Evolutionary conservation across 2,329 filamentous ascomycete genomes (phyloP).

Genomic region (Pezicula radicicola): DNA sequence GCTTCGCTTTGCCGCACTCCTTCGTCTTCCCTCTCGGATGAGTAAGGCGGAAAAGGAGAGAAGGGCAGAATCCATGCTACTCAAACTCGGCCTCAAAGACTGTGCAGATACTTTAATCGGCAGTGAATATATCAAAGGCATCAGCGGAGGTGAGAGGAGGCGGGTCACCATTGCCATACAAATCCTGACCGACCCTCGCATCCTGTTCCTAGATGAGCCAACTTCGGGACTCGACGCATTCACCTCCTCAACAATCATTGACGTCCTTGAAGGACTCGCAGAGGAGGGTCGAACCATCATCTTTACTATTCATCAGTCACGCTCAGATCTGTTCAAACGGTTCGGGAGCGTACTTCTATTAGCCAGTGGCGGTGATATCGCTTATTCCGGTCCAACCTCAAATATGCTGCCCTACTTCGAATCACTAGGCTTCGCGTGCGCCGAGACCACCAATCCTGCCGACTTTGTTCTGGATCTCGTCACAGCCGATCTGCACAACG

Average conservation of each 20-base stretch:
- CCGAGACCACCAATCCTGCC: constrained; percentile 66
- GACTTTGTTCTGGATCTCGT: constrained; percentile 74
- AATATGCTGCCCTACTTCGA: constrained; percentile 54
- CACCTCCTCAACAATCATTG: constrained; percentile 76
- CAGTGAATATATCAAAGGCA: constrained; percentile 77
- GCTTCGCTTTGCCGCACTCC: constrained; percentile 58
- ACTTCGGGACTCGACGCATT: constrained; percentile 84
- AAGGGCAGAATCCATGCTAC: constrained; percentile 89
- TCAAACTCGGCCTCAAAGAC: constrained; percentile 80
- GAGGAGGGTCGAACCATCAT: constrained; percentile 87
- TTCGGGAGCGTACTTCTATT: constrained; percentile 79
- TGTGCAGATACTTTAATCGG: constrained; percentile 85
- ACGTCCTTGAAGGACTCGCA: constrained; percentile 83
- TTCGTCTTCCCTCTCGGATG: constrained; percentile 54
- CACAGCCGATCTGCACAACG: constrained; percentile 67
- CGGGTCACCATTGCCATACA: constrained; percentile 90
- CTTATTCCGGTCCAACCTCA: constrained; percentile 58
- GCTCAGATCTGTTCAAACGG: constrained; percentile 84
- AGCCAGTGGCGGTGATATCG: constrained; percentile 69
- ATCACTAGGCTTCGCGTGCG: constrained; percentile 60
- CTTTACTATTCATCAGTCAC: constrained; percentile 92
- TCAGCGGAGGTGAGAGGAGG: constrained; percentile 65
- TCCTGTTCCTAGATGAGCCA: constrained; percentile 85
- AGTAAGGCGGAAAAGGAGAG: constrained; percentile 52
- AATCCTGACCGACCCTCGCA: constrained; percentile 81